Evolutionary conservation across 768 basidiomycete species (phyloP), one percentile per base, ranked within the genome.

Genomic region (Termitomyces sp.): DNA sequence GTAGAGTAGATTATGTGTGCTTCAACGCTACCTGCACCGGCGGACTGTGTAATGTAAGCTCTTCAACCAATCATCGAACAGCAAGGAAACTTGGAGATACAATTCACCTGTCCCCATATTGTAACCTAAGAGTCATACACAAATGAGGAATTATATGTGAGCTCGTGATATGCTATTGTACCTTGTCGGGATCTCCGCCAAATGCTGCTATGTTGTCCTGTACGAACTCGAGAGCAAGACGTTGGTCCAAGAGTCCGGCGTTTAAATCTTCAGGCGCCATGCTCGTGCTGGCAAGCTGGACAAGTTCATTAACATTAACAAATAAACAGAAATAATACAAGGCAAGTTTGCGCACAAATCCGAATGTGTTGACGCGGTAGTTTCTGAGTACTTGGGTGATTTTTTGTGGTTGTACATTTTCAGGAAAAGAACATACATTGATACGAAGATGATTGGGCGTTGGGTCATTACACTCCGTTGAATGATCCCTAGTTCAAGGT

Each of bases 161-260:
- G 4, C 18, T 11, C 1, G 5, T 18, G 16, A 47, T n/a, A 2
- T 20, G 8, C 13, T 6, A 24, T 37, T 20, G 41, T 65, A 76
- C 84, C 71, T 85, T 87, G 13, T 70, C 61, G 15, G 81, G 80
- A 68, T 87, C 81, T 1, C 87, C 87, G 13, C 86, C 86, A 64
- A 89, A 89, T 3, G 77, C 76, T 3, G 73, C 78, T 18, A 89
- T 83, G 63, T 90, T 86, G n/a, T 84, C 73, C 60, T 87, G 80
- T 0, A 89, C 71, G 68, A 87, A 90, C 16, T 72, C 63, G 0
- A 91, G 69, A 0, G 86, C 85, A 34, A 76, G 72, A 1, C 77
- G 72, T 68, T 89, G 86, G 66, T 91, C 88, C 36, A 72, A 73
- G 16, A 88, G 70, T 15, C 87, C 87, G 2, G 77, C 77, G 61